A percentile compares a stretch with the other conserved stretches of the same genome.
These are phyloP conservation scores for Cyberlindnera sargentensis DNA, from an alignment of 805 yeast species.

Conservation along the genomic window DNA sequence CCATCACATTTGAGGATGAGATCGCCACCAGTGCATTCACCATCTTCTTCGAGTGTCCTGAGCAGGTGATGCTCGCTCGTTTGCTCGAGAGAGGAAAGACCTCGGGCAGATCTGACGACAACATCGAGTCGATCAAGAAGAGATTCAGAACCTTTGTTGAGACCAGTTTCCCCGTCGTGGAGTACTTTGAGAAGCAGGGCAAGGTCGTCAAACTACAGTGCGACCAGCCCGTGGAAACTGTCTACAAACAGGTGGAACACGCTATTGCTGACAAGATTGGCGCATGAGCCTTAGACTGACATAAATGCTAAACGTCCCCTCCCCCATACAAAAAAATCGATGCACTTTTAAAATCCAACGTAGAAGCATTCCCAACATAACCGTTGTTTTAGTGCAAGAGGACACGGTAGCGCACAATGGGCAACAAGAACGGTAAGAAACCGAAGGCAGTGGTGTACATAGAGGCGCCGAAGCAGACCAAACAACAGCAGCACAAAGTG, in stretches of 20 bases:
- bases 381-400: neutral
- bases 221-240: slow-evolving; percentile 73
- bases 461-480: slow-evolving; percentile 4
- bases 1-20: slow-evolving; percentile 79
- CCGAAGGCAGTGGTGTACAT: slow-evolving; percentile 3
- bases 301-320: too few species aligned
- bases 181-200: slow-evolving; percentile 63
- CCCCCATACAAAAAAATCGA: too few species aligned
- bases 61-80: slow-evolving; percentile 74
- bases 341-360: neutral
- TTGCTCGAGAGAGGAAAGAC: slow-evolving; percentile 89
- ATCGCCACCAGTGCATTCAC: slow-evolving; percentile 66
- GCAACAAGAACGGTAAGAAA: slow-evolving; percentile 5
- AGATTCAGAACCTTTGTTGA: slow-evolving; percentile 82
- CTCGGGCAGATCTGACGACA: slow-evolving; percentile 91
- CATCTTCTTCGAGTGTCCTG: slow-evolving; percentile 77
- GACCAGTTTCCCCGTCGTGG: slow-evolving; percentile 91
- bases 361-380: neutral
- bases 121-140: slow-evolving; percentile 82
- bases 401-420: slow-evolving; percentile 2
- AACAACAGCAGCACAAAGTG: neutral
- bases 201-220: slow-evolving; percentile 77
- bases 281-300: neutral
- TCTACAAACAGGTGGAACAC: slow-evolving; percentile 58
- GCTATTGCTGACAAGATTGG: slow-evolving; percentile 46